These are phyloP conservation scores for Penicillium sp. DNA, from an alignment of 2,329 filamentous ascomycete genomes.

Conservation along the genomic window DNA sequence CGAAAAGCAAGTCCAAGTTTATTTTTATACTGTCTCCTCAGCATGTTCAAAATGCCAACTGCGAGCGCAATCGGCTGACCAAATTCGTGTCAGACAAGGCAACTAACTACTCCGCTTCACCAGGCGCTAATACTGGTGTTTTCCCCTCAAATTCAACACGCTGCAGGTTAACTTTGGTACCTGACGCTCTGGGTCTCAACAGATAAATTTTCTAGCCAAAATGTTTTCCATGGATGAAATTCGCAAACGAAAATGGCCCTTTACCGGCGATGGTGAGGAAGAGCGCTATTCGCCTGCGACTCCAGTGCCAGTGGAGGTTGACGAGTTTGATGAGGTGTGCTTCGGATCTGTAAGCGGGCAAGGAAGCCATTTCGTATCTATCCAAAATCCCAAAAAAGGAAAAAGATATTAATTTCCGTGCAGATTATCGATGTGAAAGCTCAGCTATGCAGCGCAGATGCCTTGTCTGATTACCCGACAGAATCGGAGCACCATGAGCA, in stretches of 20 bases:
- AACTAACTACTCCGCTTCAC: neutral
- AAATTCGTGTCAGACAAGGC: neutral
- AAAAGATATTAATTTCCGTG: neutral
- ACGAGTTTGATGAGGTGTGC: neutral
- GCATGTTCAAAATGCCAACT: no score
- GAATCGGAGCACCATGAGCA: neutral
- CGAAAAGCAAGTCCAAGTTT: no score
- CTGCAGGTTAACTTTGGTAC: neutral
- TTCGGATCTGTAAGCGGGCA: neutral
- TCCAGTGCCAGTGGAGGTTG: neutral
- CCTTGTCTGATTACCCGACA: neutral
- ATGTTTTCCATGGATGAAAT: neutral
- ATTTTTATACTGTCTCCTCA: no score
- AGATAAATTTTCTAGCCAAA: no score
- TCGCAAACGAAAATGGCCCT: neutral
- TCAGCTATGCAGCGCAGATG: neutral
- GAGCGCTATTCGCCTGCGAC: neutral
- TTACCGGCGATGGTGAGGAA: neutral
- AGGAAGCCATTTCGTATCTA: no score
- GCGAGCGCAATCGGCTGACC: neutral
- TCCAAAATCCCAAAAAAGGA: neutral
- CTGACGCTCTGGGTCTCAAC: neutral
- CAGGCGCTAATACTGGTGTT: neutral
- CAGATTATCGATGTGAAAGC: neutral
- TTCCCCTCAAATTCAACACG: neutral